Base-by-base conservation (phyloP, 305 asterid genomes). In the Lippia alba region DNA sequence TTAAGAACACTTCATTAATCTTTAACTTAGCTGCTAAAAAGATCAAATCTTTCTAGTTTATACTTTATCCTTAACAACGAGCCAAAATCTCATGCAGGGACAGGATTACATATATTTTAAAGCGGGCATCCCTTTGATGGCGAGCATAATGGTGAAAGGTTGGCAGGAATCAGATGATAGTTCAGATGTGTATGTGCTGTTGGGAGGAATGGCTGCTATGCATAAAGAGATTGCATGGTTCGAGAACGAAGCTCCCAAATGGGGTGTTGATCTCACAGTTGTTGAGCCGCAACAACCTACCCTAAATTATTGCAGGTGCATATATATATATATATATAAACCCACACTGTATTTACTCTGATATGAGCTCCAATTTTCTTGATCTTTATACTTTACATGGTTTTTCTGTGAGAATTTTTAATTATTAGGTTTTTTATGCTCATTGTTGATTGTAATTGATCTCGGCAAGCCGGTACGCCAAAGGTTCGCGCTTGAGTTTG, bases 141-240 rank as follows among this genome's bases (percentile, higher is more conserved):
- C 97, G 2, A 87, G 86, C 61, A 41, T 81, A 16, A 67, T 90
- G 77, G 12, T 90, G 58, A 92, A 92, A 84, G 96, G 96, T 60
- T 88, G 86, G 77, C 84, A 88, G 79, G 89, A 82, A 68, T 74
- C 88, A 1, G 89, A 82, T 64, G 88, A 83, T 50, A 60, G 64
- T 32, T 79, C 81, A 11, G 96, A 90, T 61, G 36, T 91, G 41
- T 95, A 90, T 68, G 78, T 84, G 19, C 77, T 90, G 56, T 76
- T 89, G 82, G 85, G 88, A 6, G 96, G 92, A 33, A 1, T 90
- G 34, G 93, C 91, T 56, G 83, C 93, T 15, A 66, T 89, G 59
- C 86, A 81, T n/a, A 97, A 89, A 57, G 98, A 90, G 76, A 58
- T 92, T 61, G 70, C 79, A 34, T 92, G 98, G 97, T 92, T 92